Evolutionary conservation across 345 rosid genomes (phyloP), one percentile per base, ranked within the genome.

Genomic region (Citrus australasica): DNA sequence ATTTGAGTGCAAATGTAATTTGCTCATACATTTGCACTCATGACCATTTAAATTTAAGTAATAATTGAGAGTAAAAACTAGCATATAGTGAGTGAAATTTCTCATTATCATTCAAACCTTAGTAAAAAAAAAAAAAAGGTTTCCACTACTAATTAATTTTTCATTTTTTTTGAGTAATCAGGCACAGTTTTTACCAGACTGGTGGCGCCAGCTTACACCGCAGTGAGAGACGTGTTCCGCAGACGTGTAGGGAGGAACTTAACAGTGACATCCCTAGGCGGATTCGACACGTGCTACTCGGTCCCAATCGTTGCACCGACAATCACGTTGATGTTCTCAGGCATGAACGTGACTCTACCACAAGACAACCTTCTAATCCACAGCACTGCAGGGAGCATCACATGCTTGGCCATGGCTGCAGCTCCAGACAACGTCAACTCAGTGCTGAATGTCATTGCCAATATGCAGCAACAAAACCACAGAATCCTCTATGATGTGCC

Each of bases 401-500:
- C 93, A 59, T 96, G 99, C 77, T 78, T 96, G 35, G 99, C 99
- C 58, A 90, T 96, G 93, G 98, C 98, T 1, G 86, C 94, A 7
- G 90, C 99, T 22, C 97, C 98, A 0, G 89, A 80, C 40, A 94
- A 92, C 22, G 94, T 95, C 38, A 96, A 92, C 80, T 94, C 97
- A 0, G 98, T 90, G 71, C 91, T 96, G 17, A 96, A 94, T 66
- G 97, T 96, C 35, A 90, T 94, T 5, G 99, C 99, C 69, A 94
- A 85, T 77, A 92, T 96, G 98, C 98, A 96, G 90, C 99, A 94
- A 61, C 99, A 94, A 85, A 96, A 96, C 83, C 98, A 94, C 42
- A 87, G 99, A 79, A 71, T 92, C 17, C 91, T 96, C 27, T 85
- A 89, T 59, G 99, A 96, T 62, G 87, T 88, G 55, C 91, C 97